These are phyloP conservation scores for Hansenula anomala DNA, from an alignment of 1,139 yeast genomes.

Conservation along the genomic window DNA sequence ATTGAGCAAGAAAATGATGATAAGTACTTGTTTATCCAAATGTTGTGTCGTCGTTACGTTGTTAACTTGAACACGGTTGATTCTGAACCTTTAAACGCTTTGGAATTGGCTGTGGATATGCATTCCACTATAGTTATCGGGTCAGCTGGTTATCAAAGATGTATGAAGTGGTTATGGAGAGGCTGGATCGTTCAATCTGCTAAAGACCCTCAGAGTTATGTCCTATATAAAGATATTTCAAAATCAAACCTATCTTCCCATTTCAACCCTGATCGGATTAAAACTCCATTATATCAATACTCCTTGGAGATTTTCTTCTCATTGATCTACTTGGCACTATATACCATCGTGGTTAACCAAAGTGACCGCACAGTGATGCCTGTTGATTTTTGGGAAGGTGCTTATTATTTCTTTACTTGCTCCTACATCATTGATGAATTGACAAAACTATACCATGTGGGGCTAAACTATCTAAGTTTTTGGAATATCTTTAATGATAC, in stretches of 20 bases:
- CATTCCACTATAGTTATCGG: conserved; percentile 76
- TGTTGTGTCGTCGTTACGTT: conserved; percentile 73
- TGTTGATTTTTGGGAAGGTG: conserved; percentile 43
- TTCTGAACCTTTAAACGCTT: conserved; percentile 59
- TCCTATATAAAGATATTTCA: conserved; percentile 55
- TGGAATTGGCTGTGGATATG: conserved; percentile 83
- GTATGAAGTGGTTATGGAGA: conserved; percentile 87
- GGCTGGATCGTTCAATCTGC: conserved; percentile 86
- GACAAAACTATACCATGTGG: conserved; percentile 71
- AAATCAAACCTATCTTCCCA: conserved; percentile 57
- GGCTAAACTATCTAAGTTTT: conserved; percentile 65
- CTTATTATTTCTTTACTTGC: conserved; percentile 61
- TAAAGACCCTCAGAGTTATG: conserved; percentile 65
- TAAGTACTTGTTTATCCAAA: conserved; percentile 65
- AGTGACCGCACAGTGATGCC: conserved; percentile 27
- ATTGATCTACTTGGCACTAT: conserved; percentile 56
- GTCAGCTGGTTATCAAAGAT: conserved; percentile 77
- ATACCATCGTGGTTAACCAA: conserved; percentile 60
- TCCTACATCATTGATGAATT: conserved; percentile 67
- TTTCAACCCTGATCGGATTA: conserved; percentile 77
- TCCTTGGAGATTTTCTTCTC: conserved; percentile 65
- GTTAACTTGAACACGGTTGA: conserved; percentile 63
- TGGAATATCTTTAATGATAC: conserved; percentile 77
- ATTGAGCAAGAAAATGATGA: conserved; percentile 57
- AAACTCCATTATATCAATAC: conserved; percentile 82